Percentiles rank a stretch among this genome's conserved stretches.
Conservation (phyloP, 2,329 filamentous ascomycete genomes). For the Sporothrix brunneoviolacea region DNA sequence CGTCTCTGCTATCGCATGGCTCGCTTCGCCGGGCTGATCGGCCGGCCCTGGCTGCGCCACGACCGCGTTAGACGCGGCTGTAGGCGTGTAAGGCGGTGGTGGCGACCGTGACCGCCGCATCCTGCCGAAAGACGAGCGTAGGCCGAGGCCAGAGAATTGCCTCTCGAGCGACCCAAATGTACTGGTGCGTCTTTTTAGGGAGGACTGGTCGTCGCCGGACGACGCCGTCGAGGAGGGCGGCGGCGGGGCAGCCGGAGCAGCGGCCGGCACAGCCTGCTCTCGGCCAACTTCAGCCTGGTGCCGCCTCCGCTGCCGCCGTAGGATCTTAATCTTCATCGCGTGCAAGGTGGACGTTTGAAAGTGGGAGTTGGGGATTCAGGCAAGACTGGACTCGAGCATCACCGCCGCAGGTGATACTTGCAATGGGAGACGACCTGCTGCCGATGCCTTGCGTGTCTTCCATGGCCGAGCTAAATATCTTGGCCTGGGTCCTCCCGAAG, state of each 20-base stretch:
- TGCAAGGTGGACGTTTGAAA: too few species aligned
- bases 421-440: too few species aligned
- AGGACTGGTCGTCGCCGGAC: neutral
- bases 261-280: neutral
- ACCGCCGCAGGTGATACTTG: too few species aligned
- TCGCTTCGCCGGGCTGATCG: too few species aligned
- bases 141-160: neutral
- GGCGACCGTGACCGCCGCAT: slow-evolving; percentile 1
- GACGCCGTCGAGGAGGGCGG: neutral
- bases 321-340: slow-evolving; percentile 1
- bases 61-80: neutral
- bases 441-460: too few species aligned
- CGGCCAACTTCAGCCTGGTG: neutral
- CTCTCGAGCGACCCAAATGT: neutral
- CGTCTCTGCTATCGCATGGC: too few species aligned
- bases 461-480: too few species aligned
- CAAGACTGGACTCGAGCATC: too few species aligned
- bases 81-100: slow-evolving; percentile 2
- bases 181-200: neutral
- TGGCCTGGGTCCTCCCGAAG: neutral
- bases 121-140: neutral
- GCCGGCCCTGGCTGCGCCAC: too few species aligned
- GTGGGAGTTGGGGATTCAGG: too few species aligned
- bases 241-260: neutral
- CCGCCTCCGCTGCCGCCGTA: neutral